phyloP scores from a whole-genome alignment of 2,329 filamentous ascomycete species.

The Diplodia seriata region DNA sequence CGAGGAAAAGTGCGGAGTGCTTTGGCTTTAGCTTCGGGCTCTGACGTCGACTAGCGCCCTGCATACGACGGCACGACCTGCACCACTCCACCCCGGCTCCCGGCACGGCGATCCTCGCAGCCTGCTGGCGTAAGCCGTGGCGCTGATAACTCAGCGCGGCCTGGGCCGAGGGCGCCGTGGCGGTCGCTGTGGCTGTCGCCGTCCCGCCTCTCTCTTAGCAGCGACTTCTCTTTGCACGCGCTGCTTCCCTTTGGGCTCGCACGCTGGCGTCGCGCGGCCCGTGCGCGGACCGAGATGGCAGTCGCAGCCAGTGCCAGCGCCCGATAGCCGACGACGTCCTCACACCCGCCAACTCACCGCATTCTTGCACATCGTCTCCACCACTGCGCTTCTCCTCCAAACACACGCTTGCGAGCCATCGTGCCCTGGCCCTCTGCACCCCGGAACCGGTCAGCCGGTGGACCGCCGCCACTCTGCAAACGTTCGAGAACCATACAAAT shows the following conservation, averaged over 20 bases:
- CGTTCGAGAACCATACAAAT: neutral
- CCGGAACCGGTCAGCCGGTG: neutral
- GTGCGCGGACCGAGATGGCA: neutral
- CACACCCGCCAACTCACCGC: neutral
- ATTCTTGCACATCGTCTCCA: slow-evolving; percentile 15
- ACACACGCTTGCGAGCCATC: too few species aligned
- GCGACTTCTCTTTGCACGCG: too few species aligned
- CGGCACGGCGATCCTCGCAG: neutral
- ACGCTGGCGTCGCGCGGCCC: neutral
- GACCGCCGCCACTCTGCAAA: neutral
- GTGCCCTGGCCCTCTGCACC: neutral
- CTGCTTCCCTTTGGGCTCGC: neutral
- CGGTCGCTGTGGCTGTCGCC: neutral
- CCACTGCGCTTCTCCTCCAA: neutral
- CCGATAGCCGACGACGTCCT: slow-evolving; percentile 8
- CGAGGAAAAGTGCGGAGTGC: slow-evolving; percentile 8
- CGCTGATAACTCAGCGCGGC: neutral
- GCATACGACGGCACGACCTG: neutral
- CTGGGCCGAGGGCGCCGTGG: too few species aligned
- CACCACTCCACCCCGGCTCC: neutral
- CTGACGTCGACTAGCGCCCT: slow-evolving; percentile 17
- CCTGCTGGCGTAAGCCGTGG: neutral
- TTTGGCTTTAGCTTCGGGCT: slow-evolving; percentile 11
- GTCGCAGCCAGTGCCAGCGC: neutral
- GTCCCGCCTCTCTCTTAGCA: neutral